Conservation (phyloP, 2,329 filamentous ascomycete genomes). For the Trichoderma sp. region DNA sequence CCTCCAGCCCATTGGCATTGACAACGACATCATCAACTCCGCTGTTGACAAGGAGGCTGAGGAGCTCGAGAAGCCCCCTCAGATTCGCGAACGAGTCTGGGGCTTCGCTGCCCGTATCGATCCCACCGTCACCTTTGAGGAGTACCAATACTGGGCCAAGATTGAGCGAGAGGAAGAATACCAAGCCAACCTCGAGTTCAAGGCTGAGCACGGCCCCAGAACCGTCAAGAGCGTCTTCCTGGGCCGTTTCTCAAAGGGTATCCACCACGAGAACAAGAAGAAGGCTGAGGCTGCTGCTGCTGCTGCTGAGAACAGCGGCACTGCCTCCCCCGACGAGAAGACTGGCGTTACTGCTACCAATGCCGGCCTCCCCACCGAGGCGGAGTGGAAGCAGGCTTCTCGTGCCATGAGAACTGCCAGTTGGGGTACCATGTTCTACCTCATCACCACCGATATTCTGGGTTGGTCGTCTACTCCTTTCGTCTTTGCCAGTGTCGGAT, state of each 20-base stretch:
- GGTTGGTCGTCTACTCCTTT: conserved; percentile 15
- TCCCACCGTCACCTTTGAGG: conserved; percentile 12
- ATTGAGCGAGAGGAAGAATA: conserved; percentile 16
- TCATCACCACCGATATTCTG: conserved; percentile 14
- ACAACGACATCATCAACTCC: not conserved
- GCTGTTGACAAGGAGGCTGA: conserved; percentile 4
- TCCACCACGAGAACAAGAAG: conserved; percentile 17
- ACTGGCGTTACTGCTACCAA: not conserved
- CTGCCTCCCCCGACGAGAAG: conserved; percentile 8
- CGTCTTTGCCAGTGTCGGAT: conserved; percentile 17
- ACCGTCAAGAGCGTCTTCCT: not conserved
- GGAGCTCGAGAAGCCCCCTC: conserved; percentile 12
- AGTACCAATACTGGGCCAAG: conserved; percentile 15
- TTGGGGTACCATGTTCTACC: conserved; percentile 17
- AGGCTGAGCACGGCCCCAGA: conserved; percentile 1
- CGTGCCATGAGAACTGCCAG: conserved; percentile 11
- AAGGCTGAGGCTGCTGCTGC: conserved; percentile 9
- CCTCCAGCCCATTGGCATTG: conserved; percentile 2
- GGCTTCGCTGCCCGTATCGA: conserved; percentile 12
- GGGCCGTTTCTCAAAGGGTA: conserved; percentile 11
- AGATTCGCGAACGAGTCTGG: conserved; percentile 13
- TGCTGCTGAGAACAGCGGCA: not conserved
- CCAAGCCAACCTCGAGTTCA: conserved; percentile 8
- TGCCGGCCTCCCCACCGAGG: not conserved
- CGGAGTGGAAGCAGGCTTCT: conserved; percentile 16